Evolutionary conservation across 2,329 filamentous ascomycete genomes (phyloP).

Genomic region (Monosporascus sp.): DNA sequence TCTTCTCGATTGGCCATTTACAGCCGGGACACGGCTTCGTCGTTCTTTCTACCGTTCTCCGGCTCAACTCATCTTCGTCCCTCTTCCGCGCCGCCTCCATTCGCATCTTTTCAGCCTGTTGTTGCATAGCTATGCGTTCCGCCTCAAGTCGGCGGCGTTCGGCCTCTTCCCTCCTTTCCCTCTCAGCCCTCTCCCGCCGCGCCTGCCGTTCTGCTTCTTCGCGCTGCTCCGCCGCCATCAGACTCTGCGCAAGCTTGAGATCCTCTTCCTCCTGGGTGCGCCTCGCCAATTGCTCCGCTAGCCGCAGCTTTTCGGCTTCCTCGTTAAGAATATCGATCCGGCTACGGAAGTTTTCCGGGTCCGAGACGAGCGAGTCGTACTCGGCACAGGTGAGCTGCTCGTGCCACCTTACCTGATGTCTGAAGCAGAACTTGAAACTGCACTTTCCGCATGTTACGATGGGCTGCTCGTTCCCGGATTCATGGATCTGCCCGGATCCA

Average conservation of each 20-base stretch:
- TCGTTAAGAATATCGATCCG: constrained; percentile 29
- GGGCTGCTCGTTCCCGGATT: constrained; percentile 19
- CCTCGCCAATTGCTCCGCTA: constrained; percentile 27
- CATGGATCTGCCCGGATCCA: constrained; percentile 38
- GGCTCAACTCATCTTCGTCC: constrained; percentile 8
- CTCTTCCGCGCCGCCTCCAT: constrained; percentile 1
- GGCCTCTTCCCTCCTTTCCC: not conserved
- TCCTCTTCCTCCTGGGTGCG: constrained; percentile 38
- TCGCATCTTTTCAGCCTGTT: not conserved
- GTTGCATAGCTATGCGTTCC: not conserved
- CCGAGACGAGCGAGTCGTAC: constrained; percentile 14
- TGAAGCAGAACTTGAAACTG: constrained; percentile 21
- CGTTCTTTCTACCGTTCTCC: constrained; percentile 5
- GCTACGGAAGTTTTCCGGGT: constrained; percentile 8
- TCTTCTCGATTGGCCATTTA: constrained; percentile 13
- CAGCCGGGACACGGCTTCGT: constrained; percentile 14
- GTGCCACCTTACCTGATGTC: constrained; percentile 20
- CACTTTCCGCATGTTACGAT: constrained; percentile 25
- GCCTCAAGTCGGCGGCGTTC: not conserved
- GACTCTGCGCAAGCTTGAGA: not conserved
- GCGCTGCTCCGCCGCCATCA: constrained; percentile 3
- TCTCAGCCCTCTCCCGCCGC: not conserved
- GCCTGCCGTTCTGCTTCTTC: not conserved
- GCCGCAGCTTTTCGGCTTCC: constrained; percentile 24
- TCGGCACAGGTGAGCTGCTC: constrained; percentile 16